Evolutionary conservation across 1,284 basidiomycete genomes (phyloP), one percentile per base, ranked within the genome.

Genomic region (Ceratobasidium papillatum): DNA sequence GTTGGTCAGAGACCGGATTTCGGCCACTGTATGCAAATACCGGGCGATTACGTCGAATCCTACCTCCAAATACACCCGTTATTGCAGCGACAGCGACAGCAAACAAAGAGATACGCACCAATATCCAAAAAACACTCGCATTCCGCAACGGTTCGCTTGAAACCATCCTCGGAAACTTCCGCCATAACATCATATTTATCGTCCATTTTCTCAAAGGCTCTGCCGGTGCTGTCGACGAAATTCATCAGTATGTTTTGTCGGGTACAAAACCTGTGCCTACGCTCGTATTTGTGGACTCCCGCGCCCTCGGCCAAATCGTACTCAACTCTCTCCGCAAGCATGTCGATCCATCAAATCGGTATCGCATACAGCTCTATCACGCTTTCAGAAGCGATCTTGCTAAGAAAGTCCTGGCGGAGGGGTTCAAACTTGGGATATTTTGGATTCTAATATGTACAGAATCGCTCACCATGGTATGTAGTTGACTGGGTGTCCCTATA

Each of bases 271-370:
- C n/a, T n/a, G n/a, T n/a, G n/a, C n/a, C n/a, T n/a, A n/a, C n/a
- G n/a, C 43, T 64, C 5, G 45, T 64, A 8, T 64, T 47, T 51
- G 62, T 64, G 2, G 45, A 64, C 25, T 49, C 43, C 12, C 47
- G 47, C 43, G 22, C 22, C 19, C 43, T 51, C 30, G 62, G 34
- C 36, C 22, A 62, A 2, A 4, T 12, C 27, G 45, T 51, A 11
- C 47, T 47, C 9, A 2, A 64, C 30, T 19, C 17, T 34, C 9
- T 51, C 2, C 62, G 62, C 43, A 17, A 49, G 62, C 32, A 49
- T 32, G 14, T 51, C 32, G 43, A 34, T 36, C 27, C 43, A 11
- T n/a, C n/a, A 45, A 17, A 34, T 1, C 22, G 62, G 9, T 25
- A 12, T 7, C 11, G 11, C 14, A 32, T 64, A 22, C n/a, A 47